Evolutionary conservation across 2,329 filamentous ascomycete genomes (phyloP), one percentile per base, ranked within the genome.

Genomic region (Talaromyces islandicus): DNA sequence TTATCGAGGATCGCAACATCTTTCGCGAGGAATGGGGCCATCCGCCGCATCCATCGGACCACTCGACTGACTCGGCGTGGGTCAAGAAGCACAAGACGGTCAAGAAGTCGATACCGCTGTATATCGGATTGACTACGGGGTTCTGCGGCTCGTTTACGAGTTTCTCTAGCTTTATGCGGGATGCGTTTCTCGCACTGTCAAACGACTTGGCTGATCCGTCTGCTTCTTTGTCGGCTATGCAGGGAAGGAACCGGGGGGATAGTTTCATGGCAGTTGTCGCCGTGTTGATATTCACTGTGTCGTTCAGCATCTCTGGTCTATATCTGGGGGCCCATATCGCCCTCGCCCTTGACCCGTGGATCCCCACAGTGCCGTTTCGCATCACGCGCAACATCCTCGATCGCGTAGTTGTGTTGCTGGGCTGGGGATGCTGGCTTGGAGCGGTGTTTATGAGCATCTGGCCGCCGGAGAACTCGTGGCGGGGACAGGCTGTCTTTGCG

Each of bases 81-180:
- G 52, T 60, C 17, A 83, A 87, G 69, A 80, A 80, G 1, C 85
- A 89, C 69, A 72, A 82, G 41, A 80, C 85, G 5, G 76, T 80
- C 29, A 96, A 96, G 71, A 96, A 95, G 78, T 90, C 89, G 0
- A 89, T 96, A 29, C 92, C 93, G 0, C 80, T 96, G 0, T 96
- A 95, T 70, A 88, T 96, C 61, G 92, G 90, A 56, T 83, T 97
- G 6, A 85, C 90, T 0, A 96, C 89, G 0, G 93, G 89, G 11
- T 94, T 94, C 73, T 96, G 91, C 68, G 91, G 93, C 63, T 92
- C 89, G 65, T 90, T 94, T 69, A 97, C 92, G 0, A 92, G 89
- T 10, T 96, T 96, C 74, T 96, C 92, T 0, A 86, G 88, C 21
- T 95, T 96, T 70, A 87, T 92, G 53, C 83, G 90, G 7, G 92